Conservation (phyloP, 2,329 filamentous ascomycete genomes). For the Cadophora malorum region DNA sequence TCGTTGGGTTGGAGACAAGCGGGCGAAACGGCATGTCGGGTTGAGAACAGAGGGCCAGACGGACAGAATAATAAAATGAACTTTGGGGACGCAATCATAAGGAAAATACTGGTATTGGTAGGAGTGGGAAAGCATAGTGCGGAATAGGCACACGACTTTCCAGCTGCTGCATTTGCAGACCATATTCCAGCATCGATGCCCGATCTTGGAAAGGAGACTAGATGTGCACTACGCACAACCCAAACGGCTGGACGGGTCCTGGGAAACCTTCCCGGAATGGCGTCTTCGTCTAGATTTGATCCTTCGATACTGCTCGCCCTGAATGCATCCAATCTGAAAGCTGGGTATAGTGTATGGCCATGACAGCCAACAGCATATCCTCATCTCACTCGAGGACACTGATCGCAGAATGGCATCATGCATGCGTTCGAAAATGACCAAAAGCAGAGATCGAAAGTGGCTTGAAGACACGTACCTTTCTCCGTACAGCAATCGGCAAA, state of each 20-base stretch:
- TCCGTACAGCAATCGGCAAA: conserved; percentile 56
- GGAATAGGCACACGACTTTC: neutral
- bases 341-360: neutral
- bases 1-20: neutral
- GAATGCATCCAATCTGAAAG: neutral
- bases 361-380: neutral
- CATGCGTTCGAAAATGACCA: conserved; percentile 8
- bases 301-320: conserved; percentile 1
- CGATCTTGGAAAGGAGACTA: conserved; percentile 1
- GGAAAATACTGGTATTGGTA: neutral
- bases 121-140: neutral
- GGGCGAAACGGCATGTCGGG: conserved; percentile 12
- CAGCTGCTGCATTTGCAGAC: neutral
- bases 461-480: conserved; percentile 53
- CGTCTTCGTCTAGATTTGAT: conserved; percentile 1
- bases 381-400: neutral
- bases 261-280: neutral
- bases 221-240: conserved; percentile 7
- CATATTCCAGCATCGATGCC: neutral
- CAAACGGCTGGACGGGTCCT: conserved; percentile 12
- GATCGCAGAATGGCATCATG: neutral
- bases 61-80: neutral
- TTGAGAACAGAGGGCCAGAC: conserved; percentile 7
- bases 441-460: neutral
- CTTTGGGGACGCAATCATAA: neutral